Base-by-base conservation (phyloP, 139 green algal genomes). In the Coelastrella sp. region DNA sequence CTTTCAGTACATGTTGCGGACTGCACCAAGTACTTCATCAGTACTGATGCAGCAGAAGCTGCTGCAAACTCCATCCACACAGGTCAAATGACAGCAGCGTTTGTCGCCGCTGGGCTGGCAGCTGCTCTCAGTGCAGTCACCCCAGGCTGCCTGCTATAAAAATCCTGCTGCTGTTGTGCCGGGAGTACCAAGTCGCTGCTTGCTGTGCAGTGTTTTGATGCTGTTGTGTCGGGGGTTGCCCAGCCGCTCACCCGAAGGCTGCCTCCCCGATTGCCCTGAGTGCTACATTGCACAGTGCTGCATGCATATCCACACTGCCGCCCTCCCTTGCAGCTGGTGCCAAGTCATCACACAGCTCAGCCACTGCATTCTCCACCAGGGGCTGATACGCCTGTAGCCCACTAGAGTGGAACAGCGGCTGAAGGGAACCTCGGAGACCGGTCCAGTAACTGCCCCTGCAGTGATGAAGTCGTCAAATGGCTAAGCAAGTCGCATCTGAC, bases 401-500 rank as follows among this genome's bases (percentile, higher is more conserved):
- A 13, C 47, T 64, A 16, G 65, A 59, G 80, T 91, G 88, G 88
- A 91, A 91, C 23, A 91, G 57, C 58, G 88, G 88, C 88, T 91
- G 88, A 71, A 91, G 23, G 6, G 88, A 82, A 23, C 57, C 88
- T 16, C 88, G 66, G 57, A 88, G 17, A n/a, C 80, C 65, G 22
- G 5, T 77, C 88, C 88, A 91, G 59, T 91, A 91, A 58, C 2
- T 79, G 22, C 88, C 88, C 78, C 87, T 91, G 78, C 76, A 83
- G 56, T 6, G 7, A 80, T 4, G 58, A 71, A 58, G 17, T 84
- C 3, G 7, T 58, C 2, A 10, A 77, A 47, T 2, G 32, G 32
- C 32, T 47, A 47, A 47, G 32, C 32, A 47, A 47, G 32, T 47
- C 32, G 32, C 32, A 47, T 47, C 32, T 47, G 32, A 1, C 32